Evolutionary conservation across 805 yeast species (phyloP).

Genomic region (Saccharomyces kudriavzevii): DNA sequence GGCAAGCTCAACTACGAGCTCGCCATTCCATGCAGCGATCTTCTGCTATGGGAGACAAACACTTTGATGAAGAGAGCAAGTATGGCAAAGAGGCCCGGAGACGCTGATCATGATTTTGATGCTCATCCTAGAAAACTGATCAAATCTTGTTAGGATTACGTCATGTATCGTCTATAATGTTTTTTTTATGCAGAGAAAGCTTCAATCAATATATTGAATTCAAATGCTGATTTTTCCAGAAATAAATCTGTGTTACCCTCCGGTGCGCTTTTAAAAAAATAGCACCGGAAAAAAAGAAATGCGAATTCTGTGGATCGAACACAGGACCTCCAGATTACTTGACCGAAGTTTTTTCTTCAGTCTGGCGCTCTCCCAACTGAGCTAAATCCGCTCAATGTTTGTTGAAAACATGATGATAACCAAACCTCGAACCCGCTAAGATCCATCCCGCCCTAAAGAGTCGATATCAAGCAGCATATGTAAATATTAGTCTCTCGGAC

Average conservation of each 20-base stretch:
- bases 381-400: conserved; percentile 32
- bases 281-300: conserved; percentile 22
- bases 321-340: conserved; percentile 63
- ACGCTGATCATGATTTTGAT: background rate
- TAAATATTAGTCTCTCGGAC: too few relatives aligned
- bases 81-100: background rate
- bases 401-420: too few relatives aligned
- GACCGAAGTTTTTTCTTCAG: conserved; percentile 29
- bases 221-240: too few relatives aligned
- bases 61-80: background rate
- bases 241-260: too few relatives aligned
- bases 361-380: conserved; percentile 41
- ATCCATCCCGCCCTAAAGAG: too few relatives aligned
- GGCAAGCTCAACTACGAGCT: conserved; percentile 14
- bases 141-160: background rate
- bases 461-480: too few relatives aligned
- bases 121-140: background rate
- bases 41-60: background rate
- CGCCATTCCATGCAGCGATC: background rate
- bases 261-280: background rate
- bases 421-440: too few relatives aligned
- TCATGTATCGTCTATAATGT: too few relatives aligned
- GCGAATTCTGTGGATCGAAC: conserved; percentile 79
- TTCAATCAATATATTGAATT: too few relatives aligned
- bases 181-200: background rate